Conservation (phyloP, 768 basidiomycete genomes). For the Crassisporium funariophilum region DNA sequence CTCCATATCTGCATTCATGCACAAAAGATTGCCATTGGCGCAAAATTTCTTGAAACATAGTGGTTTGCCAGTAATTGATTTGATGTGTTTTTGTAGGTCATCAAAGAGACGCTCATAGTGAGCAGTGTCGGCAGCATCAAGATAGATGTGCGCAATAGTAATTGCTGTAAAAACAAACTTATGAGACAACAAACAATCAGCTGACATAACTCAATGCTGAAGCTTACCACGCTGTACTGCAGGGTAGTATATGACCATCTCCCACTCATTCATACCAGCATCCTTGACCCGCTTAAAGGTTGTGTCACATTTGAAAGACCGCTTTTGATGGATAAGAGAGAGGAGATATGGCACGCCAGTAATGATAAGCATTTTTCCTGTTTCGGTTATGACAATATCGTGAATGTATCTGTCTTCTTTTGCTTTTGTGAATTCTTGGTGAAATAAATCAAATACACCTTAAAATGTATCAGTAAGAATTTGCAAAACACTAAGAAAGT, state of each 20-base stretch:
- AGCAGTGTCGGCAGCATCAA: not conserved
- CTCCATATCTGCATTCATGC: constrained; percentile 1
- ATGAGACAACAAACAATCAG: not conserved
- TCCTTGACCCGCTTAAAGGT: not conserved
- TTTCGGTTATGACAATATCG: not conserved
- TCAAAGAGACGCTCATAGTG: not conserved
- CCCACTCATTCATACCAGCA: not conserved
- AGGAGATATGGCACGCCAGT: not conserved
- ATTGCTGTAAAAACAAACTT: not conserved
- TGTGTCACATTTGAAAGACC: not conserved
- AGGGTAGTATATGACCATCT: not conserved
- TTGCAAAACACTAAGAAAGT: not conserved
- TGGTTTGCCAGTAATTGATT: not conserved
- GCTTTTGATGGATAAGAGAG: not conserved
- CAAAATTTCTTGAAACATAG: not conserved
- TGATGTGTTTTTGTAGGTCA: not conserved
- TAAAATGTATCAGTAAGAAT: not conserved
- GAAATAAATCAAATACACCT: not conserved
- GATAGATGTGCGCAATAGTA: not conserved
- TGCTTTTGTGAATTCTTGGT: not conserved
- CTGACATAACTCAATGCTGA: not conserved
- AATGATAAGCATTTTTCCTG: not conserved
- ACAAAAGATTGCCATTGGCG: not conserved
- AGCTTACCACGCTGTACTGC: not conserved
- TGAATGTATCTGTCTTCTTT: not conserved